Evolutionary conservation across 495 filamentous ascomycete genomes (phyloP).

Genomic region (Penicillium canescens): DNA sequence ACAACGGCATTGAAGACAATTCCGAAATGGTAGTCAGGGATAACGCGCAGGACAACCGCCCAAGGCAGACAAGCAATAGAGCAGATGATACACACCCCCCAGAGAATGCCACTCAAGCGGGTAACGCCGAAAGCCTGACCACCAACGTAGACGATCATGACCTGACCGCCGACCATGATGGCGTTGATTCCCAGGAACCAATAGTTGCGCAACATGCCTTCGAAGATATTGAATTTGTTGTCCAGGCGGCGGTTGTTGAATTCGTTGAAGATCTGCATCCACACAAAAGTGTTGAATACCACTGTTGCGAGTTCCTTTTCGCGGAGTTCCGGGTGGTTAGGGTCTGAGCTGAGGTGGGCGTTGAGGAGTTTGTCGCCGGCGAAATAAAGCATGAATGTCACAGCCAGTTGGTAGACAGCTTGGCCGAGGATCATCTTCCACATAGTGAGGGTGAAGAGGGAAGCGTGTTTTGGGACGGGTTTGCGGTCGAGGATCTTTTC

Average conservation of each 20-base stretch:
- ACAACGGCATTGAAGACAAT: constrained; percentile 39
- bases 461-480: constrained; percentile 75
- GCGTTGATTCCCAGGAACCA: constrained; percentile 83
- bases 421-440: constrained; percentile 97
- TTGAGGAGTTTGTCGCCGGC: constrained; percentile 60
- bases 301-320: constrained; percentile 63
- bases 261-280: constrained; percentile 97
- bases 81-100: constrained; percentile 74
- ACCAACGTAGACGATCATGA: constrained; percentile 80
- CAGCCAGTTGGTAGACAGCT: constrained; percentile 74
- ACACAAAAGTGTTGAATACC: constrained; percentile 93
- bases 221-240: constrained; percentile 88
- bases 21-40: constrained; percentile 59
- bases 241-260: constrained; percentile 91
- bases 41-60: constrained; percentile 68
- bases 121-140: constrained; percentile 72
- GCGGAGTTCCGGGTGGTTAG: constrained; percentile 5
- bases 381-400: constrained; percentile 81
- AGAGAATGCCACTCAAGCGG: constrained; percentile 65
- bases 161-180: constrained; percentile 76
- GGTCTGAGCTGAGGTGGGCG: constrained; percentile 43
- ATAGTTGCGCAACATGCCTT: constrained; percentile 73
- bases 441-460: constrained; percentile 82
- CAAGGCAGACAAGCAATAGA: constrained; percentile 72
- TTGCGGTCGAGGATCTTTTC: constrained; percentile 78